phyloP scores from a whole-genome alignment of 2,329 filamentous ascomycete genomes.

The Verruconis gallopava region DNA sequence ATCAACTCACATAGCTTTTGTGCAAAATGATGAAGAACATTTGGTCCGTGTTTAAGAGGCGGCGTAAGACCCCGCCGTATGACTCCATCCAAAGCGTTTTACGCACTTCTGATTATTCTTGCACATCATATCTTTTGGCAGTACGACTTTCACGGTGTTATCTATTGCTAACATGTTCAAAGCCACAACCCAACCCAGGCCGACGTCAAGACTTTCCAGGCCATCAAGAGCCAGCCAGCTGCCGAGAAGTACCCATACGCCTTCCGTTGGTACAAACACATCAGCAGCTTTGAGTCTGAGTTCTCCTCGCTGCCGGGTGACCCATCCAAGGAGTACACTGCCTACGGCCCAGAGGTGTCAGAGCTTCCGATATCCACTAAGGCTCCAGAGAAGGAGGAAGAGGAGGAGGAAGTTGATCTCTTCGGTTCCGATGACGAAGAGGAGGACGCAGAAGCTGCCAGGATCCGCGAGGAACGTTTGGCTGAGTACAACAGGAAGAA shows the following conservation, averaged over 20 bases:
- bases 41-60: constrained; percentile 96
- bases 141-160: too few species aligned
- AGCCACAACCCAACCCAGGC: constrained; percentile 72
- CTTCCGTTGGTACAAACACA: constrained; percentile 98
- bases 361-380: constrained; percentile 76
- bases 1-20: constrained; percentile 14
- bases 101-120: constrained; percentile 58
- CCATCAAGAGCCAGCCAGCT: constrained; percentile 60
- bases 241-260: constrained; percentile 83
- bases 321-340: constrained; percentile 73
- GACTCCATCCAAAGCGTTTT: constrained; percentile 65
- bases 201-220: constrained; percentile 93
- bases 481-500: constrained; percentile 96
- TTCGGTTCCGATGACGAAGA: constrained; percentile 92
- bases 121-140: neutral
- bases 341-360: constrained; percentile 75
- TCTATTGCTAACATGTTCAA: constrained; percentile 12
- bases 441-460: constrained; percentile 77
- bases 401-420: constrained; percentile 74
- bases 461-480: constrained; percentile 76
- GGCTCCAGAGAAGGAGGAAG: constrained; percentile 54
- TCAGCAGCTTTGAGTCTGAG: constrained; percentile 82
- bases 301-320: constrained; percentile 86
- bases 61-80: constrained; percentile 79
- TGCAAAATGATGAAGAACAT: constrained; percentile 61